Percentiles rank a stretch among this genome's conserved stretches.
Evolutionary conservation across 2,329 filamentous ascomycete species (phyloP).

Genomic region (Aspergillus sp.): DNA sequence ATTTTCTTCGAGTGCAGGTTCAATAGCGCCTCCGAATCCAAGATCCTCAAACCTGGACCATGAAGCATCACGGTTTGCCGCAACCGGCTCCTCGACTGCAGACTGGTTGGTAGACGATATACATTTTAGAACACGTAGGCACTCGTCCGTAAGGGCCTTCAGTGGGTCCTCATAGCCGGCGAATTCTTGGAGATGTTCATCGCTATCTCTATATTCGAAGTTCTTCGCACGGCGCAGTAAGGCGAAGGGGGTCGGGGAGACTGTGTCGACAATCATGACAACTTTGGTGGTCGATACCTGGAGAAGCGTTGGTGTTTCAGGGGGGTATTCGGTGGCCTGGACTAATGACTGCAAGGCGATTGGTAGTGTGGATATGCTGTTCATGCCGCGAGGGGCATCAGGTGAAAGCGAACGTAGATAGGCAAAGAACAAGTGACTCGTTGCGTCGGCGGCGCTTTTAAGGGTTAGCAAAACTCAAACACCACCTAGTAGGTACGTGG

Average conservation of each 20-base stretch:
- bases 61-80: conserved; percentile 78
- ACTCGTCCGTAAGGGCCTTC: conserved; percentile 87
- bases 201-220: conserved; percentile 91
- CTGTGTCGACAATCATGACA: conserved; percentile 92
- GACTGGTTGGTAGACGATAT: conserved; percentile 90
- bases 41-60: conserved; percentile 98
- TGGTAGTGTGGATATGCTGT: conserved; percentile 80
- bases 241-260: conserved; percentile 92
- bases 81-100: conserved; percentile 67
- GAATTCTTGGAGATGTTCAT: conserved; percentile 79
- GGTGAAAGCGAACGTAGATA: conserved; percentile 89
- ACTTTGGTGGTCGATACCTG: conserved; percentile 82
- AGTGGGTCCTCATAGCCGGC: conserved; percentile 88
- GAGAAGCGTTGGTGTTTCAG: conserved; percentile 72
- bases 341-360: conserved; percentile 88
- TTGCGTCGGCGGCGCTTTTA: conserved; percentile 82
- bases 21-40: conserved; percentile 76
- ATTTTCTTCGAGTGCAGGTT: conserved; percentile 67
- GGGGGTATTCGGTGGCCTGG: conserved; percentile 91
- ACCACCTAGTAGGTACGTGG: neutral
- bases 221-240: conserved; percentile 87
- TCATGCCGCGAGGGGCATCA: conserved; percentile 66
- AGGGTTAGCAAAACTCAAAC: conserved; percentile 29
- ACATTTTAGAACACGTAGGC: conserved; percentile 81
- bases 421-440: conserved; percentile 96